Evolutionary conservation across 2,329 filamentous ascomycete species (phyloP).

Genomic region (Lachnellula hyalina): DNA sequence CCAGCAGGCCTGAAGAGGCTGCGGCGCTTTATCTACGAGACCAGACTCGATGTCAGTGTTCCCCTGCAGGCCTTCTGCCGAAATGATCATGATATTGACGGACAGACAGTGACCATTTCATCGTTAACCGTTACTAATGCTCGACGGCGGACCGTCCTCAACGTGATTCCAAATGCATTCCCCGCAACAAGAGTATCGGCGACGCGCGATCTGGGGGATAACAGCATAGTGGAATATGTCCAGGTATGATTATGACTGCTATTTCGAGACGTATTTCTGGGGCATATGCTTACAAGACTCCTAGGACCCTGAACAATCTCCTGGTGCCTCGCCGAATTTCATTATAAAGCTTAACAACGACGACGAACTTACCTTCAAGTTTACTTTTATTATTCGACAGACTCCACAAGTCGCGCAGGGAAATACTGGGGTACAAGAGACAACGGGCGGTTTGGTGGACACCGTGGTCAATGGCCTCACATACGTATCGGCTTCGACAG

Average conservation of each 20-base stretch:
- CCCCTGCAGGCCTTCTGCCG: slow-evolving; percentile 6
- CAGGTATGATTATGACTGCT: slow-evolving; percentile 54
- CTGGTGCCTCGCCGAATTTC: slow-evolving; percentile 59
- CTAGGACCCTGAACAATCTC: slow-evolving; percentile 69
- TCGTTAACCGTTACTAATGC: slow-evolving; percentile 77
- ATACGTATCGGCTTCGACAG: slow-evolving; percentile 82
- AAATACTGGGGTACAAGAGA: slow-evolving; percentile 45
- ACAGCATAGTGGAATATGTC: slow-evolving; percentile 77
- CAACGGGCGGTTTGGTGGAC: slow-evolving; percentile 50
- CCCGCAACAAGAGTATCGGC: slow-evolving; percentile 75
- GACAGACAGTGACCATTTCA: slow-evolving; percentile 70
- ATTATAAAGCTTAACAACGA: slow-evolving; percentile 83
- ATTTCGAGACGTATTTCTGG: slow-evolving; percentile 12
- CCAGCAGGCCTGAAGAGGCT: slow-evolving; percentile 82
- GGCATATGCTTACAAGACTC: slow-evolving; percentile 13
- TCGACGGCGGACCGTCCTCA: slow-evolving; percentile 69
- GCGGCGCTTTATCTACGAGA: slow-evolving; percentile 79
- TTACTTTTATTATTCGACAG: slow-evolving; percentile 76
- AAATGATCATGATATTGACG: slow-evolving; percentile 10
- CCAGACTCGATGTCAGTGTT: slow-evolving; percentile 75
- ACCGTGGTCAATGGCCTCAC: slow-evolving; percentile 84
- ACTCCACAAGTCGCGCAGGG: slow-evolving; percentile 36
- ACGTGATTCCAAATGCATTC: slow-evolving; percentile 78
- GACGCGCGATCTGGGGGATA: slow-evolving; percentile 67
- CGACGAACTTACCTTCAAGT: slow-evolving; percentile 88